Evolutionary conservation across 257 asterid genomes (phyloP).

Genomic region (Solanum chaucha): DNA sequence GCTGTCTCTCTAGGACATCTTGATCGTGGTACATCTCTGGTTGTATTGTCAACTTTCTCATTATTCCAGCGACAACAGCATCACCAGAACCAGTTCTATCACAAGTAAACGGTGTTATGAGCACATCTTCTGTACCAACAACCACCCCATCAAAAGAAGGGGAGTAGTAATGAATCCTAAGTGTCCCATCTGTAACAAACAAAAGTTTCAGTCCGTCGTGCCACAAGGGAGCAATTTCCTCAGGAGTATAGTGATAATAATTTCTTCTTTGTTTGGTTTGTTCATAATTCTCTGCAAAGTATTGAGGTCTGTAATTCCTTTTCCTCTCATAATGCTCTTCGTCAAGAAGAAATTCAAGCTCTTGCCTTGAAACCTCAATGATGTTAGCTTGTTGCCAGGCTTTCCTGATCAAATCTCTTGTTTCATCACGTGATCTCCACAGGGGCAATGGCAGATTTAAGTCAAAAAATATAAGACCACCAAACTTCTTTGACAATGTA

Average conservation of each 20-base stretch:
- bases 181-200: constrained; percentile 86
- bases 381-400: constrained; percentile 85
- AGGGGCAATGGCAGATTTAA: constrained; percentile 76
- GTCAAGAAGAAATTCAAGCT: constrained; percentile 79
- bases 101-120: constrained; percentile 90
- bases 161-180: constrained; percentile 65
- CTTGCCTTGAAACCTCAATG: constrained; percentile 78
- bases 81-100: constrained; percentile 98
- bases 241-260: constrained; percentile 68
- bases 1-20: constrained; percentile 77
- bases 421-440: constrained; percentile 84
- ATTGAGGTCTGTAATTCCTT: constrained; percentile 75
- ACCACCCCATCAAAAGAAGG: constrained; percentile 78
- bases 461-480: constrained; percentile 70
- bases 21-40: constrained; percentile 61
- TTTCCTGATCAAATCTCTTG: constrained; percentile 47
- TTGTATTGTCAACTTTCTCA: constrained; percentile 70
- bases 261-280: constrained; percentile 63
- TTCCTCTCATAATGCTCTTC: constrained; percentile 59
- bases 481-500: constrained; percentile 75
- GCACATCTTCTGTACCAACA: constrained; percentile 87
- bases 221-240: constrained; percentile 77
- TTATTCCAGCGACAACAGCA: constrained; percentile 89
- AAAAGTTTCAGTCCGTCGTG: constrained; percentile 59
- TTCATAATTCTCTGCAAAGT: constrained; percentile 60